A percentile compares a stretch with the other conserved stretches of the same genome.
Conservation (phyloP, 73 alveolate genomes). For the Stentor coeruleus region DNA sequence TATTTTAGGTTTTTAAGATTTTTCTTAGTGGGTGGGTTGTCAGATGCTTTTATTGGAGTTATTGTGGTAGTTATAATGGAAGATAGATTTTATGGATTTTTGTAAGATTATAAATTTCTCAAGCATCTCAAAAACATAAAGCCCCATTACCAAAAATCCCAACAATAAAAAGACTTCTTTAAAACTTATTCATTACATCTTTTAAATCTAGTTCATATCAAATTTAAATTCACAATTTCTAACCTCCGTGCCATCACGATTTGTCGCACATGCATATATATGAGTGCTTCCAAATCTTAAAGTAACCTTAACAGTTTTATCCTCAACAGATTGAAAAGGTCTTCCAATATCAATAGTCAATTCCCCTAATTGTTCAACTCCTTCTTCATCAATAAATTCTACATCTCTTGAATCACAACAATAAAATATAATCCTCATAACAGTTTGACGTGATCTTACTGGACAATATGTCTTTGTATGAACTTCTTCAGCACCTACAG, state of each 20-base stretch:
- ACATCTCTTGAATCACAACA: constrained; percentile 88
- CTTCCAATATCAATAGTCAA: constrained; percentile 95
- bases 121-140: no score
- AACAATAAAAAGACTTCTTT: no score
- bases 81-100: no score
- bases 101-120: no score
- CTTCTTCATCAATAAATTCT: constrained; percentile 93
- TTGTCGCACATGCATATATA: constrained; percentile 93
- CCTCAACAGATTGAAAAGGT: constrained; percentile 92
- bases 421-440: constrained; percentile 94
- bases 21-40: no score
- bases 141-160: no score
- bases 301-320: constrained; percentile 96
- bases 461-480: constrained; percentile 97
- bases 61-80: no score
- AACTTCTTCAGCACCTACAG: constrained; percentile 96
- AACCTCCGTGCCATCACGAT: constrained; percentile 93
- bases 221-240: constrained; percentile 95
- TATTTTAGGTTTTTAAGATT: no score
- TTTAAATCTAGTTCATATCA: constrained; percentile 41
- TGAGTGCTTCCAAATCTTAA: constrained; percentile 92
- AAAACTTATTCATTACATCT: no score
- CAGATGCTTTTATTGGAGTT: no score
- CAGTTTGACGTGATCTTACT: constrained; percentile 95
- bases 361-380: constrained; percentile 92